Base-by-base conservation (phyloP, 805 yeast genomes). In the Saccharomyces mikatae region DNA sequence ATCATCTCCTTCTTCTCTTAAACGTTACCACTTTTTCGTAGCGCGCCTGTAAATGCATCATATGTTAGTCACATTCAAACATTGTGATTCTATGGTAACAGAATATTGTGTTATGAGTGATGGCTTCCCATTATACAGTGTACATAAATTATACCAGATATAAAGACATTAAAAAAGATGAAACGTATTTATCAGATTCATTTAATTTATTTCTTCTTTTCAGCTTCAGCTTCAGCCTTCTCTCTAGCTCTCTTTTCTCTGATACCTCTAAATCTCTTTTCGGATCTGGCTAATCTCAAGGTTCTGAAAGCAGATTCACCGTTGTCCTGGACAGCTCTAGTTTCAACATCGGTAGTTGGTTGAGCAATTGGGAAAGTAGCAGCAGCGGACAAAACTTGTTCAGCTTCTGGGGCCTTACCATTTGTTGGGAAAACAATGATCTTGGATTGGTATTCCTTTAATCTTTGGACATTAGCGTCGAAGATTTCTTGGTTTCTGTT, bases 211-310 rank as follows among this genome's bases (percentile, higher is more conserved):
- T 89, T 89, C 91, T 91, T 91, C 92, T 91, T 91, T 74, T 90
- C 97, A 80, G 96, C 96, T 82, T 91, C 99, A 77, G 97, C 98
- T 81, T 89, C 98, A 76, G 97, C 97, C 82, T 83, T 83, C 68
- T 91, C 97, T 75, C 76, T 84, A 73, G 96, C 96, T 81, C 97
- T 87, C 95, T 92, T 94, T 76, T 85, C 98, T 81, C 96, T 90
- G 80, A 83, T 81, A 83, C 99, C 99, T 76, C 77, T 81, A 87
- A 82, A 87, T 79, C 82, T 89, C 84, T 92, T 89, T 71, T 87
- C 88, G 68, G 96, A 85, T 83, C 94, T 88, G 65, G 98, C 98
- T 72, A 81, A 78, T 81, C 98, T 89, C 76, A 94, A 87, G 71
- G 97, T 90, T 78, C 86, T 83, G 96, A 72, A 92, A 74, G 99